Percentiles rank a stretch among this genome's conserved stretches.
phyloP scores from a whole-genome alignment of 176 grass and related monocot genomes.

The Guadua angustifolia region DNA sequence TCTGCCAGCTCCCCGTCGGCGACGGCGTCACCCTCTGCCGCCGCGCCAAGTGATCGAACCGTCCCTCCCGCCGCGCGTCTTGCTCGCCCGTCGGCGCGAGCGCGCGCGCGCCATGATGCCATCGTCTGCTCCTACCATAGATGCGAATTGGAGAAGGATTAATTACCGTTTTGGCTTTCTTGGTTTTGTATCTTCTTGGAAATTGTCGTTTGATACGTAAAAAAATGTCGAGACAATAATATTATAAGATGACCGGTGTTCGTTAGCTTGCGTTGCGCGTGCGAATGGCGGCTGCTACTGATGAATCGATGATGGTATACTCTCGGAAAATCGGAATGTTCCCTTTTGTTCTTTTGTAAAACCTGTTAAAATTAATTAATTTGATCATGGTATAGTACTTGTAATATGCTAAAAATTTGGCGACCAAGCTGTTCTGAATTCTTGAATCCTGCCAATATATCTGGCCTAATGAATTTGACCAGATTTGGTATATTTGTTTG shows the following conservation, averaged over 20 bases:
- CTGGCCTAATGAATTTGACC: background rate
- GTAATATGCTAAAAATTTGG: background rate
- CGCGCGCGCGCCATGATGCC: background rate
- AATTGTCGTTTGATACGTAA: constrained; percentile 22
- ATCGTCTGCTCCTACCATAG: background rate
- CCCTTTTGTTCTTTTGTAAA: background rate
- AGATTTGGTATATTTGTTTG: background rate
- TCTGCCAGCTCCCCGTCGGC: constrained; percentile 90
- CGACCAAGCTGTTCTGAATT: background rate
- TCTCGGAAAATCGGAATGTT: background rate
- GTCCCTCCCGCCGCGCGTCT: background rate
- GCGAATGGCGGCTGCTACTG: background rate
- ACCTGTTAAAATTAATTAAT: background rate
- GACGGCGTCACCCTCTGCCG: constrained; percentile 94
- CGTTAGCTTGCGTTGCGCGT: background rate
- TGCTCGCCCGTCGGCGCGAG: background rate
- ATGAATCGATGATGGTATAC: background rate
- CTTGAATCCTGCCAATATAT: background rate
- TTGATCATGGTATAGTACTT: background rate
- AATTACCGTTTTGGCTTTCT: constrained; percentile 6
- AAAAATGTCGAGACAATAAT: constrained; percentile 28
- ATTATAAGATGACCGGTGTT: background rate
- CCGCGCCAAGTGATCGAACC: constrained; percentile 53
- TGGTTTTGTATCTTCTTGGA: background rate
- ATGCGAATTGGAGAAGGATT: constrained; percentile 5